Conservation (phyloP, 805 yeast species). For the Diddensiella caesifluorescens region DNA sequence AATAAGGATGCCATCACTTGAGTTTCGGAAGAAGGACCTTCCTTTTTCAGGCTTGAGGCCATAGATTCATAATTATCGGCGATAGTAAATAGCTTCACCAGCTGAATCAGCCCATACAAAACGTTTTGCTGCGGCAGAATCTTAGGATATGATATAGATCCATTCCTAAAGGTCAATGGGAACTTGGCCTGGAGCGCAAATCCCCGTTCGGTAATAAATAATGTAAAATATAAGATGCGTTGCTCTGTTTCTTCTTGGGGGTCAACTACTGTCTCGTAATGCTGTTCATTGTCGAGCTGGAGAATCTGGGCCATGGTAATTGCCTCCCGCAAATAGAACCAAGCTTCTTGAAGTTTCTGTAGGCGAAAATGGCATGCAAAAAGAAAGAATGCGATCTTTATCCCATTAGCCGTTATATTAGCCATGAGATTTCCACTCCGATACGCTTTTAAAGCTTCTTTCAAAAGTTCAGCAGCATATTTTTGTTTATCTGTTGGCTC, state of each 20-base stretch:
- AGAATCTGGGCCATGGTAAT: constrained; percentile 17
- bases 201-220: constrained; percentile 15
- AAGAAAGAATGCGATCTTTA: constrained; percentile 13
- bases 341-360: constrained; percentile 6
- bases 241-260: constrained; percentile 3
- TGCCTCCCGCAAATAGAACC: constrained; percentile 14
- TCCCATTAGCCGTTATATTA: constrained; percentile 6
- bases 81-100: constrained; percentile 13
- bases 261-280: constrained; percentile 7
- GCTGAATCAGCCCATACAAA: constrained; percentile 5
- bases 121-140: constrained; percentile 2
- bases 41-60: neutral
- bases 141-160: constrained; percentile 10
- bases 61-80: constrained; percentile 9
- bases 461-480: constrained; percentile 7
- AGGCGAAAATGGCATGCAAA: constrained; percentile 10
- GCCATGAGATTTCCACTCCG: constrained; percentile 8
- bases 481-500: neutral
- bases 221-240: constrained; percentile 9
- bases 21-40: no score
- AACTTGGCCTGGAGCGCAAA: constrained; percentile 9
- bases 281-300: constrained; percentile 10
- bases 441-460: constrained; percentile 11
- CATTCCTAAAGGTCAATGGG: constrained; percentile 13
- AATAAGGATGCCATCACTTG: neutral